These are phyloP conservation scores for Sporothrix humicola DNA, from an alignment of 2,329 filamentous ascomycete species.

Conservation along the genomic window DNA sequence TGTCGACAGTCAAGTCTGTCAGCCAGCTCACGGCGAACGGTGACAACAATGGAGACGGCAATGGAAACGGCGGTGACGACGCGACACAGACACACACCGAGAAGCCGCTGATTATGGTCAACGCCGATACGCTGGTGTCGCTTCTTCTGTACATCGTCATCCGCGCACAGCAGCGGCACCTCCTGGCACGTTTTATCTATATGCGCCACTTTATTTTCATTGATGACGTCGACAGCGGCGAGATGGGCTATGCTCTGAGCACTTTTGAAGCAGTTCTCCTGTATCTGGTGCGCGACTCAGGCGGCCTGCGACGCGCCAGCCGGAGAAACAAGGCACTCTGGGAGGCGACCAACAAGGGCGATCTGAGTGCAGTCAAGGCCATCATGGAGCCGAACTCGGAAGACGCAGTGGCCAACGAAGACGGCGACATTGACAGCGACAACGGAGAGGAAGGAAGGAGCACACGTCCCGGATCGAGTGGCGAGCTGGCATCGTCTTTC, in stretches of 20 bases:
- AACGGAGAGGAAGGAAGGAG: slow-evolving; percentile 13
- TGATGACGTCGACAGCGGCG: slow-evolving; percentile 94
- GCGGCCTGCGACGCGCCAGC: slow-evolving; percentile 81
- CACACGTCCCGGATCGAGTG: slow-evolving; percentile 46
- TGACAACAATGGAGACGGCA: neutral
- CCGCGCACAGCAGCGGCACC: slow-evolving; percentile 81
- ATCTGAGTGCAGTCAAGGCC: slow-evolving; percentile 73
- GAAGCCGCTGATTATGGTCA: slow-evolving; percentile 65
- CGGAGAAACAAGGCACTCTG: slow-evolving; percentile 84
- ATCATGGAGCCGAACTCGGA: slow-evolving; percentile 76
- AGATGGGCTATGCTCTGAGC: slow-evolving; percentile 93
- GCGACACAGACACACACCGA: slow-evolving; percentile 45
- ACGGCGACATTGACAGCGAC: slow-evolving; percentile 38
- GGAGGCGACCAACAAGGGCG: slow-evolving; percentile 81
- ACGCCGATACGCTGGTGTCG: slow-evolving; percentile 92
- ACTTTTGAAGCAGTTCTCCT: slow-evolving; percentile 93
- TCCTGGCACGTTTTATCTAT: slow-evolving; percentile 89
- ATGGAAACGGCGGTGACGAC: neutral
- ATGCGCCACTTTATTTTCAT: slow-evolving; percentile 98
- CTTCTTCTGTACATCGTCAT: slow-evolving; percentile 91
- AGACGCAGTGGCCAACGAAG: slow-evolving; percentile 51
- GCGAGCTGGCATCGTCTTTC: slow-evolving; percentile 53
- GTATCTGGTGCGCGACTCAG: slow-evolving; percentile 84
- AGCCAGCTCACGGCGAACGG: slow-evolving; percentile 62
- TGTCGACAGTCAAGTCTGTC: slow-evolving; percentile 82